phyloP scores from a whole-genome alignment of 495 filamentous ascomycete genomes.

The Physcia stellaris region DNA sequence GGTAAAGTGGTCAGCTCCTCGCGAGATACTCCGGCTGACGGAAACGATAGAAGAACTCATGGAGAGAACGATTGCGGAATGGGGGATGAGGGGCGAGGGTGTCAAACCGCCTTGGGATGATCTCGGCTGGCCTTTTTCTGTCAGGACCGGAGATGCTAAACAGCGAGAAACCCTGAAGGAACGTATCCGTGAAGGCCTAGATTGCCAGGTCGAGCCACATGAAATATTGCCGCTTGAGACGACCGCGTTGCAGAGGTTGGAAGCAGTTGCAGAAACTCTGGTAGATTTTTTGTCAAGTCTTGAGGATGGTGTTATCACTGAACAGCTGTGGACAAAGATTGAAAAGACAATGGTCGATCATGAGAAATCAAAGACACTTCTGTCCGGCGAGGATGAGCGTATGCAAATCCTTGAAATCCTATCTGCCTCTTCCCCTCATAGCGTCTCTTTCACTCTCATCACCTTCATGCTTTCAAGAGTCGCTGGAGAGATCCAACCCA shows the following conservation, averaged over 20 bases:
- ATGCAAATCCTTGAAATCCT: slow-evolving; percentile 60
- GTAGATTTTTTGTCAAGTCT: slow-evolving; percentile 57
- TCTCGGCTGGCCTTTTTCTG: slow-evolving; percentile 61
- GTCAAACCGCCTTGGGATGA: slow-evolving; percentile 39
- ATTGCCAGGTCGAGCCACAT: slow-evolving; percentile 45
- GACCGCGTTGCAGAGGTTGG: slow-evolving; percentile 48
- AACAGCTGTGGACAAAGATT: slow-evolving; percentile 53
- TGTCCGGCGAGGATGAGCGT: slow-evolving; percentile 47
- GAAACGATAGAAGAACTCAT: slow-evolving; percentile 64
- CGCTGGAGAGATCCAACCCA: slow-evolving; percentile 32
- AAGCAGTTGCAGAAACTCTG: slow-evolving; percentile 53
- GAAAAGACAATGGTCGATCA: slow-evolving; percentile 44
- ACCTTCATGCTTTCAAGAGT: slow-evolving; percentile 56
- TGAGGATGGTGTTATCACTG: slow-evolving; percentile 60
- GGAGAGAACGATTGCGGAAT: slow-evolving; percentile 66
- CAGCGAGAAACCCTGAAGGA: slow-evolving; percentile 19
- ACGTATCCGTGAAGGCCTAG: slow-evolving; percentile 51
- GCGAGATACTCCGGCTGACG: slow-evolving; percentile 78
- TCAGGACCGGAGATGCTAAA: slow-evolving; percentile 7
- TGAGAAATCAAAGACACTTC: slow-evolving; percentile 34
- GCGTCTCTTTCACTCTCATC: slow-evolving; percentile 75
- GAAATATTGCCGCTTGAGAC: slow-evolving; percentile 44
- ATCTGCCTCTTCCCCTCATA: slow-evolving; percentile 56
- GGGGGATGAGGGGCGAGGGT: slow-evolving; percentile 55
- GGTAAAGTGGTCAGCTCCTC: slow-evolving; percentile 57